These are phyloP conservation scores for Oryza punctata DNA, from an alignment of 176 grass and related monocot species.

Conservation along the genomic window DNA sequence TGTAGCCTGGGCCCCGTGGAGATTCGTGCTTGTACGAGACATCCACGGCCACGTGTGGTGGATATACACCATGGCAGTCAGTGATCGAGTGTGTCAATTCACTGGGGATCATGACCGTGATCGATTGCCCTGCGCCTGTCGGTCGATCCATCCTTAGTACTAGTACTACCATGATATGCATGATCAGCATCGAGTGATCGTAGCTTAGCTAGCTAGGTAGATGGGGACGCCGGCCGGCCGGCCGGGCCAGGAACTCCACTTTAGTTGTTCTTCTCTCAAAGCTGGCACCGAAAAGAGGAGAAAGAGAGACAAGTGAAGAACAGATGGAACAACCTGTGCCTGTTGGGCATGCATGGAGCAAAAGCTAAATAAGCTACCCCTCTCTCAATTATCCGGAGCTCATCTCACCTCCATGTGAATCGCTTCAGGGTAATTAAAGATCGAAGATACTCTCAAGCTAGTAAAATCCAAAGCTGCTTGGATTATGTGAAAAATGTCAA, in stretches of 20 bases:
- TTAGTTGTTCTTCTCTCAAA: neutral
- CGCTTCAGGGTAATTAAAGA: neutral
- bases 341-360: neutral
- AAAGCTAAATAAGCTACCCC: slow-evolving; percentile 5
- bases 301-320: neutral
- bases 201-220: neutral
- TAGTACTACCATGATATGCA: neutral
- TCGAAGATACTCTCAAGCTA: neutral
- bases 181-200: neutral
- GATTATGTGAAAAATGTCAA: neutral
- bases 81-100: slow-evolving; percentile 36
- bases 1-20: neutral
- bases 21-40: slow-evolving; percentile 37
- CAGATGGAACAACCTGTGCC: neutral
- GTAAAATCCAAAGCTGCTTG: neutral
- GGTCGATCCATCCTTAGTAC: slow-evolving; percentile 35
- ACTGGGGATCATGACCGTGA: slow-evolving; percentile 18
- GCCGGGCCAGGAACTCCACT: slow-evolving; percentile 29
- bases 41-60: slow-evolving; percentile 34
- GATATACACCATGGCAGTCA: slow-evolving; percentile 20
- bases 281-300: neutral
- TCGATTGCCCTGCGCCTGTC: slow-evolving; percentile 30
- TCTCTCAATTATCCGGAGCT: neutral
- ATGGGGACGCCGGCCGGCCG: neutral
- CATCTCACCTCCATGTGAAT: neutral